A percentile compares a stretch with the other conserved stretches of the same genome.
Evolutionary conservation across 2,329 filamentous ascomycete species (phyloP).

Genomic region (Talaromyces pinophilus): DNA sequence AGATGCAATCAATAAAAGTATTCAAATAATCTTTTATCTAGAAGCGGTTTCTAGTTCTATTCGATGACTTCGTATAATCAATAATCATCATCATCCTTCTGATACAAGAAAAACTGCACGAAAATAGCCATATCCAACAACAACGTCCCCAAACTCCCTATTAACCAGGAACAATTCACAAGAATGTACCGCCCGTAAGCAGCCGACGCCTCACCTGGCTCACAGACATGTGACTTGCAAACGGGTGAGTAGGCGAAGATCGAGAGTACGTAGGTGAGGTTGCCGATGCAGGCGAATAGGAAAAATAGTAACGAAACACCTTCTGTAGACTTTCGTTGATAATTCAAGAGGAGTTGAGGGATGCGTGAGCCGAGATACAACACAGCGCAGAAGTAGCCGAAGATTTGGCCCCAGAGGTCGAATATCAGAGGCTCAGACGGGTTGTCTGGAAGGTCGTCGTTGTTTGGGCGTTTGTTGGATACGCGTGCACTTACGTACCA

Average conservation of each 20-base stretch:
- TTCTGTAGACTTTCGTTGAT: conserved; percentile 86
- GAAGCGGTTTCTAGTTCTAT: neutral
- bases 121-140: conserved; percentile 85
- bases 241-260: conserved; percentile 86
- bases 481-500: conserved; percentile 71
- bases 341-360: conserved; percentile 90
- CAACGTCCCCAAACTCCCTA: conserved; percentile 85
- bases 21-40: neutral
- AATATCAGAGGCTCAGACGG: conserved; percentile 56
- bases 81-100: conserved; percentile 36
- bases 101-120: conserved; percentile 87
- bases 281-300: conserved; percentile 92
- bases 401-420: conserved; percentile 79
- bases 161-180: conserved; percentile 87
- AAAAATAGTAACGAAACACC: conserved; percentile 95
- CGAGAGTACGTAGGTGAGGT: conserved; percentile 86
- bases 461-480: conserved; percentile 29
- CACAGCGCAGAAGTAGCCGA: conserved; percentile 87
- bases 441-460: neutral
- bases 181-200: conserved; percentile 81
- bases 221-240: conserved; percentile 60
- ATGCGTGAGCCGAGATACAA: conserved; percentile 88
- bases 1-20: neutral
- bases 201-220: conserved; percentile 61
- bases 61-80: neutral